These are phyloP conservation scores for Vanilla planifolia DNA, from an alignment of 106 monocot genomes.

Conservation along the genomic window DNA sequence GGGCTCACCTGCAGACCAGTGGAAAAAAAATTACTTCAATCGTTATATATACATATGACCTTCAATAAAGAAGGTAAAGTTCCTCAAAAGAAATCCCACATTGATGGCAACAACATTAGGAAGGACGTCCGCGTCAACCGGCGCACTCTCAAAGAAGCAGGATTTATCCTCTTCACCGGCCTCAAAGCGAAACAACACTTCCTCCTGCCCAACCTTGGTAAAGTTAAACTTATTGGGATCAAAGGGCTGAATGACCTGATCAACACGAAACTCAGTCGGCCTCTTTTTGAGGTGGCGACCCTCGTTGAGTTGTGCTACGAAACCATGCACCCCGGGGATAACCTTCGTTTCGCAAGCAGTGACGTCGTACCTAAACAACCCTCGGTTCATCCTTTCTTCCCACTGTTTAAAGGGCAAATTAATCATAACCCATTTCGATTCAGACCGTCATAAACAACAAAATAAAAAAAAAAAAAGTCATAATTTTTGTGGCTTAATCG, in stretches of 20 bases:
- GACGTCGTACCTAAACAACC: slow-evolving; percentile 82
- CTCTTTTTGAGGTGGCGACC: slow-evolving; percentile 74
- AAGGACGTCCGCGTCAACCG: slow-evolving; percentile 13
- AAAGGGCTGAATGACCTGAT: slow-evolving; percentile 62
- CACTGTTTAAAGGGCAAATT: slow-evolving; percentile 35
- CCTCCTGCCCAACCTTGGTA: slow-evolving; percentile 77
- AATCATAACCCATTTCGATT: not conserved
- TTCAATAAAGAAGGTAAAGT: too few relatives aligned
- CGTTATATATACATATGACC: too few relatives aligned
- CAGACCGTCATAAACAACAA: not conserved
- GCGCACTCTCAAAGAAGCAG: slow-evolving; percentile 28
- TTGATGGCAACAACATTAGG: slow-evolving; percentile 63
- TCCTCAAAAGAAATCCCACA: slow-evolving; percentile 21
- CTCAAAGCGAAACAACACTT: slow-evolving; percentile 68
- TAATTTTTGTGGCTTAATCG: not conserved
- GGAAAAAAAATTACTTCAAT: not conserved
- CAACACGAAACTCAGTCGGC: slow-evolving; percentile 69
- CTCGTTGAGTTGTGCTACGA: slow-evolving; percentile 63
- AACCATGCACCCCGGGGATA: slow-evolving; percentile 57
- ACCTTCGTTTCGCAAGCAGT: slow-evolving; percentile 77
- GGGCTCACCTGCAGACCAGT: slow-evolving; percentile 54
- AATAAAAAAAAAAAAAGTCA: not conserved
- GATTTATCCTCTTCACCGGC: slow-evolving; percentile 13
- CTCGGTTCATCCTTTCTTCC: slow-evolving; percentile 65
- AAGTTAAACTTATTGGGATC: slow-evolving; percentile 68